Evolutionary conservation across 805 yeast genomes (phyloP).

Genomic region (Yarrowia sp.): DNA sequence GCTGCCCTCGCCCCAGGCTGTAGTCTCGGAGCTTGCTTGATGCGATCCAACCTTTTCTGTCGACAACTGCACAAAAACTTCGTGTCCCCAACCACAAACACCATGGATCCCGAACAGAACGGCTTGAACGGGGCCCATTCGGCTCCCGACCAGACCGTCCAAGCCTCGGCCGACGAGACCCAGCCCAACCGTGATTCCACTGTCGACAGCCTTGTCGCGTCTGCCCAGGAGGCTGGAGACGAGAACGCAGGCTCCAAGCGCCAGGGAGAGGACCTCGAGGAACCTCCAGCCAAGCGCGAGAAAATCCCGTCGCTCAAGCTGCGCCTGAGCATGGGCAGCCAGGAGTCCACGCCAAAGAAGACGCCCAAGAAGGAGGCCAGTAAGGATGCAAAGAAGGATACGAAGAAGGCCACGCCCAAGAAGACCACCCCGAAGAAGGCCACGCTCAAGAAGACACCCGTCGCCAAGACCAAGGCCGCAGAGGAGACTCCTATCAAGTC

Average conservation of each 20-base stretch:
- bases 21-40: slow-evolving; percentile 24
- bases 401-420: background rate
- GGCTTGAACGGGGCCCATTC: slow-evolving; percentile 15
- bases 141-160: background rate
- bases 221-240: background rate
- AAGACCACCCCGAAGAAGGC: background rate
- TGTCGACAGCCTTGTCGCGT: background rate
- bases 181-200: slow-evolving; percentile 9
- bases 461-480: background rate
- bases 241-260: background rate
- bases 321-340: slow-evolving; percentile 1
- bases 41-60: slow-evolving; percentile 27
- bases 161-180: background rate
- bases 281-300: slow-evolving; percentile 10
- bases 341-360: background rate
- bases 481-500: slow-evolving; percentile 9
- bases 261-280: slow-evolving; percentile 2
- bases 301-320: slow-evolving; percentile 18
- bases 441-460: background rate
- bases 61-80: slow-evolving; percentile 24
- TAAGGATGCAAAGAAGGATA: background rate
- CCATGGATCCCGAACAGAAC: slow-evolving; percentile 19
- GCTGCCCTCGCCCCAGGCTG: slow-evolving; percentile 14
- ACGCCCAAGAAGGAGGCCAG: background rate
- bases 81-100: slow-evolving; percentile 23